Conservation (phyloP, 768 basidiomycete species). For the Tricholoma sp. region DNA sequence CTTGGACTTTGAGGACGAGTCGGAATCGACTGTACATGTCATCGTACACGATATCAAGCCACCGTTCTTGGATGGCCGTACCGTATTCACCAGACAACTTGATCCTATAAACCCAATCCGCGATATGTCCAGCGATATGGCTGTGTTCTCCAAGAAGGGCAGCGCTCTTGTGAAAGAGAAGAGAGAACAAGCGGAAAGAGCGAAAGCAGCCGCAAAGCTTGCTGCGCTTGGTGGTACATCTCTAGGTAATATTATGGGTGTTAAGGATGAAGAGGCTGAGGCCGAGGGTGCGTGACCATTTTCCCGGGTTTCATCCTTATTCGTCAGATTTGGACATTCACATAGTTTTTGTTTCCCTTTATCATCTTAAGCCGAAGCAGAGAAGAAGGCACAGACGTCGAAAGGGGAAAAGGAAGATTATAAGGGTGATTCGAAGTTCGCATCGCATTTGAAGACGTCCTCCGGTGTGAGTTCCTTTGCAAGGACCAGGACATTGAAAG, state of each 20-base stretch:
- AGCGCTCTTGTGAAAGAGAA: conserved; percentile 91
- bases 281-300: conserved; percentile 69
- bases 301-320: conserved; percentile 11
- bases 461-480: conserved; percentile 80
- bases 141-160: conserved; percentile 95
- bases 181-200: conserved; percentile 92
- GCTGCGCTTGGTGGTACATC: conserved; percentile 88
- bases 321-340: conserved; percentile 74
- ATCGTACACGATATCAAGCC: conserved; percentile 97
- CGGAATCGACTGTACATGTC: conserved; percentile 94
- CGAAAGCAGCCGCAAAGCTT: conserved; percentile 93
- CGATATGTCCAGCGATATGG: conserved; percentile 92
- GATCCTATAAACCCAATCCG: conserved; percentile 97
- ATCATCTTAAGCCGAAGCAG: conserved; percentile 47
- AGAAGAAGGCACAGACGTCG: conserved; percentile 41
- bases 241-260: conserved; percentile 97
- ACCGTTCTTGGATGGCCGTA: conserved; percentile 95
- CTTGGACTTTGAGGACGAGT: conserved; percentile 94
- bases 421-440: conserved; percentile 95
- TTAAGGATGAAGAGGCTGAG: conserved; percentile 90
- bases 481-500: conserved; percentile 75
- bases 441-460: conserved; percentile 82
- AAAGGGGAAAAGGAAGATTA: conserved; percentile 65
- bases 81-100: conserved; percentile 92
- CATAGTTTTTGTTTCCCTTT: conserved; percentile 45